These are phyloP conservation scores for Neonectria magnoliae DNA, from an alignment of 2,329 filamentous ascomycete genomes.

Conservation along the genomic window DNA sequence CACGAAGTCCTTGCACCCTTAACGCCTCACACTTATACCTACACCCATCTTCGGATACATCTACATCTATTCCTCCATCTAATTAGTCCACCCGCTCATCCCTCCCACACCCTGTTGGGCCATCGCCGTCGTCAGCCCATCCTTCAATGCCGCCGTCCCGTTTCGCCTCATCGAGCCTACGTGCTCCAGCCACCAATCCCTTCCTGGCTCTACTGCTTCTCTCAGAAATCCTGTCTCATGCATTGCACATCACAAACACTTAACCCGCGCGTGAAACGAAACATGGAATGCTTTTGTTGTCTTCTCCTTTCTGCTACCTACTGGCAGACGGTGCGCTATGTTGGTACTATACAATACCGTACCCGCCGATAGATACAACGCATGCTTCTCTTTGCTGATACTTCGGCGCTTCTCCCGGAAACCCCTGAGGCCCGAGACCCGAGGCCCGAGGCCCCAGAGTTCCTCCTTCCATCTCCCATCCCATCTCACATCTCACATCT, in stretches of 20 bases:
- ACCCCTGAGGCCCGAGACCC: background rate
- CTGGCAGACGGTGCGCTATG: background rate
- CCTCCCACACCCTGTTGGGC: background rate
- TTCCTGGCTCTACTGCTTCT: background rate
- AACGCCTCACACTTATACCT: too few species aligned
- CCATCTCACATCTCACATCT: background rate
- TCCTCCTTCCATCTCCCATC: slow-evolving; percentile 3
- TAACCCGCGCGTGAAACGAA: slow-evolving; percentile 16
- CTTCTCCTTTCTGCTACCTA: slow-evolving; percentile 4
- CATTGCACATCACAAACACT: slow-evolving; percentile 8
- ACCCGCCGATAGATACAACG: background rate
- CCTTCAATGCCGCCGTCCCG: slow-evolving; percentile 8
- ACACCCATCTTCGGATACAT: background rate
- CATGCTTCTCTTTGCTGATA: background rate
- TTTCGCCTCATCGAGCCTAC: slow-evolving; percentile 4
- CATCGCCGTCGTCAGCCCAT: background rate
- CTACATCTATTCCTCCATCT: background rate
- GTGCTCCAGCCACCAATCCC: background rate
- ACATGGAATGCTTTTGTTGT: slow-evolving; percentile 12
- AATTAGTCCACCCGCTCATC: too few species aligned
- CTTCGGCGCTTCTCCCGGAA: slow-evolving; percentile 1
- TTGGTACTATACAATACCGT: slow-evolving; percentile 4
- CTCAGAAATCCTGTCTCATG: slow-evolving; percentile 14
- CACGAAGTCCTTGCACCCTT: too few species aligned
- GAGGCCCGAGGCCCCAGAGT: background rate